Conservation (phyloP, 805 yeast genomes). For the Hanseniaspora thailandica region DNA sequence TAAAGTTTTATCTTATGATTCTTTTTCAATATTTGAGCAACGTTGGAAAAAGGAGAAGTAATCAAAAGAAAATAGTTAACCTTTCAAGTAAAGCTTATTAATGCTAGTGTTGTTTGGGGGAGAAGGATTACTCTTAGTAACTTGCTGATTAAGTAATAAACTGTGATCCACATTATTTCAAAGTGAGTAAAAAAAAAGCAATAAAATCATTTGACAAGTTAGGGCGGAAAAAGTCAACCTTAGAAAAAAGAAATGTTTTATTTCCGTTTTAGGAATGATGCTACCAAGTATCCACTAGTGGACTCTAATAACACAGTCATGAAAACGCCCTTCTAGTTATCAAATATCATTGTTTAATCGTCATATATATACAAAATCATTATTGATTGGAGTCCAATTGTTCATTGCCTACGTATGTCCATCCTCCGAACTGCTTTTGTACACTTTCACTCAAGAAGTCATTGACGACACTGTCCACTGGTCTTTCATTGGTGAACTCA, state of each 20-base stretch:
- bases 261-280: not conserved
- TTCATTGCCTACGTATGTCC: conserved; percentile 82
- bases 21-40: too few species aligned
- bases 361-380: not conserved
- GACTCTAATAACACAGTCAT: too few species aligned
- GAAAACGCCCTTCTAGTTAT: too few species aligned
- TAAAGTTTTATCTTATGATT: not conserved
- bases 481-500: conserved; percentile 84
- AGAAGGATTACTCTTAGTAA: too few species aligned
- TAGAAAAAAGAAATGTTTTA: not conserved
- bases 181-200: not conserved
- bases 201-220: not conserved
- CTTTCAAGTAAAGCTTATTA: too few species aligned
- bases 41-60: too few species aligned
- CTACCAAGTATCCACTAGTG: too few species aligned
- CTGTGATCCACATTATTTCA: not conserved
- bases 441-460: conserved; percentile 84
- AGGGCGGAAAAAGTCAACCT: not conserved
- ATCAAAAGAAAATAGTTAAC: too few species aligned
- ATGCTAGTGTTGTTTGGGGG: too few species aligned
- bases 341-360: not conserved
- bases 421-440: conserved; percentile 97
- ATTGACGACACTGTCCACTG: conserved; percentile 90
- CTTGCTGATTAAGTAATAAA: too few species aligned
- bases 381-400: conserved; percentile 28